Conservation (phyloP, 306 rosid species). For the Spatholobus suberectus region DNA sequence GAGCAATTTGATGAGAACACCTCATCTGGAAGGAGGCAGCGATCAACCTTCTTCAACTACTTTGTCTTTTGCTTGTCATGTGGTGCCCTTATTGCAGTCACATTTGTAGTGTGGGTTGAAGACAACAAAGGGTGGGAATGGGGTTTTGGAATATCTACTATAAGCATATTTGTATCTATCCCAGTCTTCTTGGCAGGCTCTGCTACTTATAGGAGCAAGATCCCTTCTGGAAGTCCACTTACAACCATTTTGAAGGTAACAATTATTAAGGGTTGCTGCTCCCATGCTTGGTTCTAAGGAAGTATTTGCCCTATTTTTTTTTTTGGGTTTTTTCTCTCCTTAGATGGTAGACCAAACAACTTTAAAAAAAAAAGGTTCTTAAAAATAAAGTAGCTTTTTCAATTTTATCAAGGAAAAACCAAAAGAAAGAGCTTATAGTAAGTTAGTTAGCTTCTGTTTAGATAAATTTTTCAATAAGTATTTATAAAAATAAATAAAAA, state of each 20-base stretch:
- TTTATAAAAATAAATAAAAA: no score
- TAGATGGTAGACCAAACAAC: background rate
- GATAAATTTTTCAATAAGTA: no score
- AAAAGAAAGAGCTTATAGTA: background rate
- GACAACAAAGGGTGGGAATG: slow-evolving; percentile 96
- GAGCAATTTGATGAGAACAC: slow-evolving; percentile 82
- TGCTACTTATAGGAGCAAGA: slow-evolving; percentile 66
- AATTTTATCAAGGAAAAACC: background rate
- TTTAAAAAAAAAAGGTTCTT: no score
- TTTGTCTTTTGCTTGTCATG: slow-evolving; percentile 74
- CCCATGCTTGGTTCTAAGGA: background rate
- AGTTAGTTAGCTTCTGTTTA: no score
- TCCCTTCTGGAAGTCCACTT: slow-evolving; percentile 86
- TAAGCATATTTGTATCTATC: slow-evolving; percentile 69
- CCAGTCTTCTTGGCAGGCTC: slow-evolving; percentile 79
- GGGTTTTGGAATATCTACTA: slow-evolving; percentile 87
- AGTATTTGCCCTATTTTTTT: background rate
- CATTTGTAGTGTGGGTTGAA: slow-evolving; percentile 92
- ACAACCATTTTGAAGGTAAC: slow-evolving; percentile 85
- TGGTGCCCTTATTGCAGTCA: slow-evolving; percentile 86
- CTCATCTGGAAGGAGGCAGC: slow-evolving; percentile 70
- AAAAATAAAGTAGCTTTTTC: background rate
- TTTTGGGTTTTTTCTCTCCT: background rate
- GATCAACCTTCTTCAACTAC: slow-evolving; percentile 96
- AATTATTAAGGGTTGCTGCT: background rate